phyloP scores from a whole-genome alignment of 192 early-diverging fungal genomes.

The Borealophlyctis nickersoniae region DNA sequence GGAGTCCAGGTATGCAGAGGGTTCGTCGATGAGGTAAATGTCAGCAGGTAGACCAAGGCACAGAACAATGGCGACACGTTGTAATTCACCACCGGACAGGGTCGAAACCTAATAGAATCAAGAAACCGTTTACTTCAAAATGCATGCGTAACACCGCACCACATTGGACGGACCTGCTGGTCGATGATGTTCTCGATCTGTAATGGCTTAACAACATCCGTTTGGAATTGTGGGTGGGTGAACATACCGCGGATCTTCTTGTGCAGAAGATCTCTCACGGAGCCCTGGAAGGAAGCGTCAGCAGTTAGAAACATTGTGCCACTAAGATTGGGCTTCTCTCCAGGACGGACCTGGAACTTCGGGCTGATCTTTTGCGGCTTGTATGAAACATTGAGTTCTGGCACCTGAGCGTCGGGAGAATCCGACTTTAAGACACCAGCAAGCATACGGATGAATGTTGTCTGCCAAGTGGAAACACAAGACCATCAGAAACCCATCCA shows the following conservation, averaged over 20 bases:
- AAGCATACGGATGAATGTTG: conserved; percentile 92
- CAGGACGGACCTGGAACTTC: too few relatives aligned
- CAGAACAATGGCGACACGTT: conserved; percentile 94
- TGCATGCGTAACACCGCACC: background rate
- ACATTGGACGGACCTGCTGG: conserved; percentile 59
- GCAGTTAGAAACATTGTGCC: too few relatives aligned
- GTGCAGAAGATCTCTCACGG: conserved; percentile 88
- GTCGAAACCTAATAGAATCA: conserved; percentile 28
- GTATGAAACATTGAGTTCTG: conserved; percentile 85
- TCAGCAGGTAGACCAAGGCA: conserved; percentile 87
- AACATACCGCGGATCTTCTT: conserved; percentile 82
- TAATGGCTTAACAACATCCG: conserved; percentile 93
- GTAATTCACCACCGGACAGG: conserved; percentile 98
- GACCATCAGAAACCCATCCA: conserved; percentile 4
- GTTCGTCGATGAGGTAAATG: conserved; percentile 97
- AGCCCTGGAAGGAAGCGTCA: too few relatives aligned
- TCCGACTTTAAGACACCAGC: conserved; percentile 81
- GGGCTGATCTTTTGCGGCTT: conserved; percentile 99
- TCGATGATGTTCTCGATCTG: conserved; percentile 91
- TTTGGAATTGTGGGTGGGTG: conserved; percentile 93
- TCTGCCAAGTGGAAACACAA: conserved; percentile 39
- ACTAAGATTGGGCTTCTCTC: too few relatives aligned
- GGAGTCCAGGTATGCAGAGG: conserved; percentile 96
- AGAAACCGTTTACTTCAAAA: background rate
- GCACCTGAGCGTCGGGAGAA: conserved; percentile 70